A percentile compares a stretch with the other conserved stretches of the same genome.
Evolutionary conservation across 2,329 filamentous ascomycete genomes (phyloP).

Genomic region (Fusarium zealandicum): DNA sequence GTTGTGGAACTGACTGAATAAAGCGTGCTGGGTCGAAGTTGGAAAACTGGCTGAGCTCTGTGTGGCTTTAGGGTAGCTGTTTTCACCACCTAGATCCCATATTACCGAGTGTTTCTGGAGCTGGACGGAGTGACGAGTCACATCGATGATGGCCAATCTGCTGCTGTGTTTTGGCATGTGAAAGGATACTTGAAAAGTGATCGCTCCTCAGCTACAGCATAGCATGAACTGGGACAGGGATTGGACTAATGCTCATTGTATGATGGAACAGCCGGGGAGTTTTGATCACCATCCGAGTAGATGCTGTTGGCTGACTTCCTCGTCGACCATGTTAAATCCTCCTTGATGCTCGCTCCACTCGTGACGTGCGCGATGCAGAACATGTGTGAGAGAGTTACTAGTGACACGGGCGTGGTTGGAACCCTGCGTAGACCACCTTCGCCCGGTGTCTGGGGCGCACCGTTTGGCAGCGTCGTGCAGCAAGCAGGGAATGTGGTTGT

Average conservation of each 20-base stretch:
- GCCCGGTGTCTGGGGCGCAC: neutral
- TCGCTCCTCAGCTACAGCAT: neutral
- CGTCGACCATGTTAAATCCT: no score
- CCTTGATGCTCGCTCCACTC: no score
- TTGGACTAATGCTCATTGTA: neutral
- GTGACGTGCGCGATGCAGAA: no score
- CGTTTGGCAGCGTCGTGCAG: slow-evolving; percentile 4
- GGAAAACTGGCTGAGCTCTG: no score
- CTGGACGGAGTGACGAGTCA: no score
- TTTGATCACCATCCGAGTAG: slow-evolving; percentile 18
- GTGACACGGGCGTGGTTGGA: neutral
- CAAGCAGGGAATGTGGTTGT: slow-evolving; percentile 15
- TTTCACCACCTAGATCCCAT: no score
- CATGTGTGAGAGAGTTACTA: no score
- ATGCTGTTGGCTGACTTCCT: slow-evolving; percentile 18
- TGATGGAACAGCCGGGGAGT: neutral
- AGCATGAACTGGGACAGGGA: no score
- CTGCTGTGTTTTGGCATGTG: neutral
- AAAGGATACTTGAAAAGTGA: neutral
- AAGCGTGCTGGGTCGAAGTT: no score
- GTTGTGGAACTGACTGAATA: no score
- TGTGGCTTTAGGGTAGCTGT: no score
- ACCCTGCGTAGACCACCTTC: neutral
- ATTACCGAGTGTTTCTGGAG: no score
- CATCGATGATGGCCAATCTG: neutral